Percentiles rank a stretch among this genome's conserved stretches.
Evolutionary conservation across 2,329 filamentous ascomycete genomes (phyloP).

Genomic region (Elsinoe ampelina): DNA sequence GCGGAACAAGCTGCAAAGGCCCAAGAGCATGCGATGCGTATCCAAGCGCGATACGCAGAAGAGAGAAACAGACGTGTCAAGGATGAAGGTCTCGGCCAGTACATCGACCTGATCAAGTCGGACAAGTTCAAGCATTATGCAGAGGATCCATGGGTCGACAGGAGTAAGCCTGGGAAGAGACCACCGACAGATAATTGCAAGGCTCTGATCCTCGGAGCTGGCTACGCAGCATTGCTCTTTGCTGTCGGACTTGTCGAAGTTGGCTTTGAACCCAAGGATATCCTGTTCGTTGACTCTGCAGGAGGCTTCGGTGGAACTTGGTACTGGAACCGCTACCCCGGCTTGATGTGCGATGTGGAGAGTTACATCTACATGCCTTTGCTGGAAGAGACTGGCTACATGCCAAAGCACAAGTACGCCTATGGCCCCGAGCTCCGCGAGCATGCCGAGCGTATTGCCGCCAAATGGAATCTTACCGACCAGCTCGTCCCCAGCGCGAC

Average conservation of each 20-base stretch:
- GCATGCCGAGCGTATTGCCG: constrained; percentile 38
- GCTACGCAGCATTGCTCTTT: constrained; percentile 36
- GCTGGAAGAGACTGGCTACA: constrained; percentile 51
- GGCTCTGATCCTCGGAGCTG: constrained; percentile 35
- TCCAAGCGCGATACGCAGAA: constrained; percentile 19
- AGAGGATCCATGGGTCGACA: constrained; percentile 25
- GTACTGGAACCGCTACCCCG: constrained; percentile 43
- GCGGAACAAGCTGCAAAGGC: constrained; percentile 5
- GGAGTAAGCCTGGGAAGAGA: neutral
- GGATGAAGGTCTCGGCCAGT: constrained; percentile 19
- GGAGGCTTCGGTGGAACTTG: constrained; percentile 42
- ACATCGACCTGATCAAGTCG: constrained; percentile 21
- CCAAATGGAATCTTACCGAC: constrained; percentile 34
- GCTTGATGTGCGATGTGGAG: constrained; percentile 49
- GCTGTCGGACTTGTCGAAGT: constrained; percentile 33
- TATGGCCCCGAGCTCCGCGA: constrained; percentile 38
- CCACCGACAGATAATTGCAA: constrained; percentile 14
- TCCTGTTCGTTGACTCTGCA: constrained; percentile 37
- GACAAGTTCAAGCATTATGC: constrained; percentile 20
- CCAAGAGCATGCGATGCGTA: constrained; percentile 12
- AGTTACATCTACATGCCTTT: constrained; percentile 51
- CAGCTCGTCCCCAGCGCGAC: constrained; percentile 27
- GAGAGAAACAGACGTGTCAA: constrained; percentile 23
- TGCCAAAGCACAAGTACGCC: constrained; percentile 45
- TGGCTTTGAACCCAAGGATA: constrained; percentile 28